These are phyloP conservation scores for Alternaria triticimaculans DNA, from an alignment of 2,329 filamentous ascomycete genomes.

Conservation along the genomic window DNA sequence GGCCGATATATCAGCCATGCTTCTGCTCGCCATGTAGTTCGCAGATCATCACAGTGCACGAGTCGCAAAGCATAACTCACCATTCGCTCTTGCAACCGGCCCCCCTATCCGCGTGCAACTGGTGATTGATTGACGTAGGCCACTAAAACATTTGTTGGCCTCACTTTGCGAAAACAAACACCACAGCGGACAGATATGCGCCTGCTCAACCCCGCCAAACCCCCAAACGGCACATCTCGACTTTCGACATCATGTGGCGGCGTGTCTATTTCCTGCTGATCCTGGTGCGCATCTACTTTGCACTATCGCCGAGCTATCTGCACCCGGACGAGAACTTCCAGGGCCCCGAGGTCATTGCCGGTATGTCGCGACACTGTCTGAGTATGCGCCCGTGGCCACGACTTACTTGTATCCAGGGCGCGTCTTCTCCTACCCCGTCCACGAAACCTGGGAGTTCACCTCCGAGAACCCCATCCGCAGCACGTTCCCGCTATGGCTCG, in stretches of 20 bases:
- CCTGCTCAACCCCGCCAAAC: slow-evolving; percentile 27
- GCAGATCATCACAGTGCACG: slow-evolving; percentile 6
- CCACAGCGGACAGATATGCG: slow-evolving; percentile 39
- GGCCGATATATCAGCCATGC: slow-evolving; percentile 11
- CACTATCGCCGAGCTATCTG: slow-evolving; percentile 91
- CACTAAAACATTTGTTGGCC: slow-evolving; percentile 32
- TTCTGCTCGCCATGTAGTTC: slow-evolving; percentile 23
- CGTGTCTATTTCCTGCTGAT: slow-evolving; percentile 85
- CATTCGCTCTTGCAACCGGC: slow-evolving; percentile 8
- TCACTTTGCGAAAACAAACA: slow-evolving; percentile 19
- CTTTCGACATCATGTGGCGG: slow-evolving; percentile 76
- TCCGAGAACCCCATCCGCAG: slow-evolving; percentile 87
- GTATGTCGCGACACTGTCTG: slow-evolving; percentile 55
- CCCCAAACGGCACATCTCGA: slow-evolving; percentile 21
- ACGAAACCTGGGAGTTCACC: slow-evolving; percentile 95
- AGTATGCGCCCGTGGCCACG: not conserved
- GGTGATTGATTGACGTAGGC: slow-evolving; percentile 32
- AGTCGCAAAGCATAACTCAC: slow-evolving; percentile 10
- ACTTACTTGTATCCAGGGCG: slow-evolving; percentile 66
- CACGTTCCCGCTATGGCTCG: slow-evolving; percentile 94
- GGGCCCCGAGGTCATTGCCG: slow-evolving; percentile 94
- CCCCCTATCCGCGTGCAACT: slow-evolving; percentile 34
- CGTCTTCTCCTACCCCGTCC: slow-evolving; percentile 90
- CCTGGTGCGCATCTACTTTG: slow-evolving; percentile 89
- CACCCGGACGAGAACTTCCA: slow-evolving; percentile 99